Percentiles rank a stretch among this genome's conserved stretches.
Evolutionary conservation across 108 stramenopile species (phyloP).

Genomic region (Nannochloropsis salina): DNA sequence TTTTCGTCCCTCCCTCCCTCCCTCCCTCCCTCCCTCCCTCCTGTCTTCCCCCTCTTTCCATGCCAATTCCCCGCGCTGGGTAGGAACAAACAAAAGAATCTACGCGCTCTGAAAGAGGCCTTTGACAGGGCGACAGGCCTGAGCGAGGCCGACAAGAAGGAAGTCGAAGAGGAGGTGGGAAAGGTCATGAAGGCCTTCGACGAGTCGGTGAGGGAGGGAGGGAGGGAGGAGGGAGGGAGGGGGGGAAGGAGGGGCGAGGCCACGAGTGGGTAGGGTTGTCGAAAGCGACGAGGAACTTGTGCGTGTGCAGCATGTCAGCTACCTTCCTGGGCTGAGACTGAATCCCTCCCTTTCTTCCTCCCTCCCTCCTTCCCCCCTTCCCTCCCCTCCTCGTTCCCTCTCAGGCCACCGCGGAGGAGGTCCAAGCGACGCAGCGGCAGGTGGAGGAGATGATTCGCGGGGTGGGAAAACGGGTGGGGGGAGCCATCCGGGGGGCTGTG

Average conservation of each 20-base stretch:
- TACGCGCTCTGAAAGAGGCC: neutral
- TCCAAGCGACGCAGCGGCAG: neutral
- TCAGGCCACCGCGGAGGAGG: neutral
- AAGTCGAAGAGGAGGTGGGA: neutral
- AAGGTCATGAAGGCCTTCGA: neutral
- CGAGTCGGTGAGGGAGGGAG: slow-evolving; percentile 4
- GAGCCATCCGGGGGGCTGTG: neutral
- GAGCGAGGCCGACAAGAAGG: neutral
- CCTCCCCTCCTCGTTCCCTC: neutral
- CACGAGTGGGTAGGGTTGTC: neutral
- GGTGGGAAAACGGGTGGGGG: neutral
- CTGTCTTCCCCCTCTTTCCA: neutral
- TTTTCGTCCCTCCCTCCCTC: neutral
- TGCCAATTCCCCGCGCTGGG: neutral
- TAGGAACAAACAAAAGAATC: neutral
- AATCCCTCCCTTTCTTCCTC: neutral
- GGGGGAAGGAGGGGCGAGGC: neutral
- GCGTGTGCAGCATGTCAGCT: no score
- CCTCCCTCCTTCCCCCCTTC: neutral
- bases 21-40: neutral
- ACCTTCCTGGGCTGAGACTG: no score
- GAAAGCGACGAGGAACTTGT: neutral
- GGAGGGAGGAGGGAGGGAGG: slow-evolving; percentile 9
- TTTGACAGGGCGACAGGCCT: neutral
- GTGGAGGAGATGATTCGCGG: neutral